Conservation (phyloP, 192 early-diverging fungal species). For the Mortierella antarctica region DNA sequence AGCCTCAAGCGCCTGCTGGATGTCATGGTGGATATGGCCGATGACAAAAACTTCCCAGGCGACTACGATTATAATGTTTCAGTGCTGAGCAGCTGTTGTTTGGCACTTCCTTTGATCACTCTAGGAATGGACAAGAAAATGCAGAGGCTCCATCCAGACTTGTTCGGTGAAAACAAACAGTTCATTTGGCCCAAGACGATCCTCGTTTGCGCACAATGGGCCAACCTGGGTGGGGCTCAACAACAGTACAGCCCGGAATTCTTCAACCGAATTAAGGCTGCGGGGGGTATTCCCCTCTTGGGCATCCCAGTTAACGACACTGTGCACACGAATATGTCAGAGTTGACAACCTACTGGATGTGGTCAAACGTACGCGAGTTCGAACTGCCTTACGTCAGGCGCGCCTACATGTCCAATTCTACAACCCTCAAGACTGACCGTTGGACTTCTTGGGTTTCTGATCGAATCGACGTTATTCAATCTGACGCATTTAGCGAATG, state of each 20-base stretch:
- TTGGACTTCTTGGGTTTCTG: constrained; percentile 24
- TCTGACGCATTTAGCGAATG: neutral
- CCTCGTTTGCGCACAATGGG: constrained; percentile 42
- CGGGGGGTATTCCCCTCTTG: constrained; percentile 3
- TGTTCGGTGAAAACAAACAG: too few relatives aligned
- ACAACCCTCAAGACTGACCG: constrained; percentile 3
- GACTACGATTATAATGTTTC: constrained; percentile 41
- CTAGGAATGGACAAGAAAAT: neutral
- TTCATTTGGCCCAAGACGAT: too few relatives aligned
- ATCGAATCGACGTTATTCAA: constrained; percentile 14
- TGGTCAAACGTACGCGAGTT: constrained; percentile 27
- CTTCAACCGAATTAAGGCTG: constrained; percentile 11
- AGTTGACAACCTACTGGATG: constrained; percentile 21
- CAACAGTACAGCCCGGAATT: constrained; percentile 11
- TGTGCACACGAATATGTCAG: neutral
- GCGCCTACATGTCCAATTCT: constrained; percentile 37
- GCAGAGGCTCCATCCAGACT: too few relatives aligned
- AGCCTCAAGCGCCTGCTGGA: constrained; percentile 41
- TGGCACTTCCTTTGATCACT: neutral
- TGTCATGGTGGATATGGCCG: constrained; percentile 31
- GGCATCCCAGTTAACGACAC: constrained; percentile 23
- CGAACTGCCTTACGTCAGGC: constrained; percentile 32
- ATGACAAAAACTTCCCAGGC: constrained; percentile 5
- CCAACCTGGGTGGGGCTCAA: constrained; percentile 22
- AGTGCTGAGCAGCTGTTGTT: constrained; percentile 5